Base-by-base conservation (phyloP, 176 grass and related monocot species). In the Poa annua region DNA sequence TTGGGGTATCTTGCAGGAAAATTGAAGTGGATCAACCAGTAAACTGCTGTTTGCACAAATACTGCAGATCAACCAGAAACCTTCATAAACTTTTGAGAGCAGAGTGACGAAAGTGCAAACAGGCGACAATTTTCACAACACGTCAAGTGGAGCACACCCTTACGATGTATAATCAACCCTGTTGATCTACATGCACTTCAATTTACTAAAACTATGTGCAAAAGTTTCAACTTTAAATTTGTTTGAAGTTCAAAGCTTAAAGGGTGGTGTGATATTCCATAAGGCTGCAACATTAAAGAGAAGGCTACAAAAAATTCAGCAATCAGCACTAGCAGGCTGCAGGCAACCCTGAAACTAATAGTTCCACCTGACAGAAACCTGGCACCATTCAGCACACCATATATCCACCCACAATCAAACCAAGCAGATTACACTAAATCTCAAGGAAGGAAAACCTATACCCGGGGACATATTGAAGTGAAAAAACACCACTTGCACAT, bases 1-100 rank as follows among this genome's bases (percentile, higher is more conserved):
- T 54, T 53, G 79, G 32, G 48, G 68, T 32, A 80, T 69, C 34
- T 65, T 24, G 63, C 33, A 78, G 22, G 32, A 78, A 22, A 78
- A 47, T 81, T 81, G 15, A 41, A 81, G 64, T 4, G 8, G 48
- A 29, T 29, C 29, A 29, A 29, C 29, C 2, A 29, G 29, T 1
- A 24, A 47, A 47, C 44, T 47, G 7, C 44, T 19, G 69, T 81
- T 13, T 21, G 47, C 11, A 49, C 47, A 49, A 12, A 49, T 49
- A 12, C 17, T 50, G 60, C 60, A 67, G 11, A 80, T 47, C 13
- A 47, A 24, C 12, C 20, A 26, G 78, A 80, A 52, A 52, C 19
- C 63, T 53, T 80, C 4, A n/a, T 21, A 10, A 47, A 45, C 29
- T 56, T 60, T 16, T 34, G 67, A 29, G 38, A 60, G 39, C 68